Evolutionary conservation across 495 filamentous ascomycete species (phyloP).

Genomic region (Thermochaetoides thermophila): DNA sequence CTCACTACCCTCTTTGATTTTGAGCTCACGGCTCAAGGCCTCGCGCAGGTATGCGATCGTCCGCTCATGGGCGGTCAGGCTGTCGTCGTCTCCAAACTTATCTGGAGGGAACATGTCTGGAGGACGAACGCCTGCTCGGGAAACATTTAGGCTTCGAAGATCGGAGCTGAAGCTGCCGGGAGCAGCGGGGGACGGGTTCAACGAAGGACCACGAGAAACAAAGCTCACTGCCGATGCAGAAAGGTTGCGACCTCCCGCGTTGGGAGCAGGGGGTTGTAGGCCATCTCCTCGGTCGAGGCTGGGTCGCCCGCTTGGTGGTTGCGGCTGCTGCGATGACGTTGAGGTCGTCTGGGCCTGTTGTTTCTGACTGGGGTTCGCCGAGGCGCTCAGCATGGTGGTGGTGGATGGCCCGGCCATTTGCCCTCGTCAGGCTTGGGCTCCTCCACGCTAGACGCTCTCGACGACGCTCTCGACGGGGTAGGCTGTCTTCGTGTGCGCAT

Average conservation of each 20-base stretch:
- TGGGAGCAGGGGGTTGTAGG: conserved; percentile 24
- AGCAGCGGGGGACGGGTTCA: conserved; percentile 52
- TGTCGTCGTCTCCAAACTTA: conserved; percentile 50
- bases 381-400: conserved; percentile 46
- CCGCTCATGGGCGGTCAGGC: conserved; percentile 50
- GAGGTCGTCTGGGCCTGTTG: conserved; percentile 32
- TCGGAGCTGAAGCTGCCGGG: conserved; percentile 92
- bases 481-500: conserved; percentile 7
- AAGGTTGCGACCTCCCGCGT: conserved; percentile 31
- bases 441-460: conserved; percentile 21
- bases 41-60: conserved; percentile 60
- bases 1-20: conserved; percentile 94
- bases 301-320: conserved; percentile 15
- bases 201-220: conserved; percentile 45
- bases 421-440: too few species aligned
- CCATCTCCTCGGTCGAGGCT: conserved; percentile 43
- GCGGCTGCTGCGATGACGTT: conserved; percentile 3
- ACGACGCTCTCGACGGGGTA: too few species aligned
- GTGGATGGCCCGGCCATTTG: conserved; percentile 42
- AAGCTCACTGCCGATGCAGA: conserved; percentile 48
- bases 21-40: conserved; percentile 80
- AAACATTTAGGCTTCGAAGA: conserved; percentile 55
- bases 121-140: conserved; percentile 51
- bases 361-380: conserved; percentile 60
- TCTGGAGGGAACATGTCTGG: conserved; percentile 42